Conservation (phyloP, 1,284 basidiomycete genomes). For the Pterulicium gracile region DNA sequence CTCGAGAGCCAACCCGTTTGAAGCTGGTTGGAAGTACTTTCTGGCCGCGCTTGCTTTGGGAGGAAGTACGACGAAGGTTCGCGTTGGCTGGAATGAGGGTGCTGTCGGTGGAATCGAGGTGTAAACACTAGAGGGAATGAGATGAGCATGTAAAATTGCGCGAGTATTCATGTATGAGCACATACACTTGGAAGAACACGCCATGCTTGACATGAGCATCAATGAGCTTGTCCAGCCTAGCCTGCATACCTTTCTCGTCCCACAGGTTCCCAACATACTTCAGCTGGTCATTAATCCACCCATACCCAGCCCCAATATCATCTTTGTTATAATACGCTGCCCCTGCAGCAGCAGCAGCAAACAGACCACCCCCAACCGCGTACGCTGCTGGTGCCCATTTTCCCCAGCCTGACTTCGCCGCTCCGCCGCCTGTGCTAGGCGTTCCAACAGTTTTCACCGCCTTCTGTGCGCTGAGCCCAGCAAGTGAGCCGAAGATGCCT, state of each 20-base stretch:
- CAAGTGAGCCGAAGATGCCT: constrained; percentile 42
- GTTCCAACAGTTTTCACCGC: constrained; percentile 17
- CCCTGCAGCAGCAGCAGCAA: constrained; percentile 81
- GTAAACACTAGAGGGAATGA: constrained; percentile 50
- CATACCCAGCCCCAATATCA: constrained; percentile 61
- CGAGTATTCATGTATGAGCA: constrained; percentile 8
- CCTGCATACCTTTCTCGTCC: constrained; percentile 60
- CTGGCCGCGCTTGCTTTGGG: constrained; percentile 32
- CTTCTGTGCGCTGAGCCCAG: constrained; percentile 35
- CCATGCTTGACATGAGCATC: constrained; percentile 49
- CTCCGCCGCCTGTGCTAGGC: constrained; percentile 13
- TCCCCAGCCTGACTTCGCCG: constrained; percentile 33
- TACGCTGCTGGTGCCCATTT: constrained; percentile 57
- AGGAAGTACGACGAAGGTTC: constrained; percentile 76
- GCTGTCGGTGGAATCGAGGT: constrained; percentile 57
- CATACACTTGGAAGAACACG: constrained; percentile 69
- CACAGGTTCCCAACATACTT: constrained; percentile 84
- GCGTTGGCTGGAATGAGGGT: constrained; percentile 35
- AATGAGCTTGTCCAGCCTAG: constrained; percentile 54
- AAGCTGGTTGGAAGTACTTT: constrained; percentile 47
- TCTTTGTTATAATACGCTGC: constrained; percentile 72
- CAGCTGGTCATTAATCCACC: constrained; percentile 83
- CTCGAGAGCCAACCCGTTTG: constrained; percentile 61
- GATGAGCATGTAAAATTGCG: constrained; percentile 3
- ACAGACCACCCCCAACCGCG: constrained; percentile 54